These are phyloP conservation scores for Phialophora tarda DNA, from an alignment of 2,329 filamentous ascomycete genomes.

Conservation along the genomic window DNA sequence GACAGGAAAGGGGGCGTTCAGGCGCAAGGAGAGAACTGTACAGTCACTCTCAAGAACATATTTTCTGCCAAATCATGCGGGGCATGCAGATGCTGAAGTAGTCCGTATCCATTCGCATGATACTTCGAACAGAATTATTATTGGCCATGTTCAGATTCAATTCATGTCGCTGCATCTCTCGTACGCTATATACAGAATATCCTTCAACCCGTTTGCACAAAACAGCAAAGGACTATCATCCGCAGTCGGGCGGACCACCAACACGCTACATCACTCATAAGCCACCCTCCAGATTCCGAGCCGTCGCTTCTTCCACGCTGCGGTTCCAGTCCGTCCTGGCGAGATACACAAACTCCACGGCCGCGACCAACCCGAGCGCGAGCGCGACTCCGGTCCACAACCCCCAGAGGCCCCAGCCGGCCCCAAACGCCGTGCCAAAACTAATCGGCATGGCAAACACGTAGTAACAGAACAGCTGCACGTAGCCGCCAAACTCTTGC, in stretches of 20 bases:
- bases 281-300: slow-evolving; percentile 56
- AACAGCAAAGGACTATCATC: neutral
- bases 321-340: slow-evolving; percentile 61
- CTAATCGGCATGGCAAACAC: slow-evolving; percentile 82
- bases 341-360: slow-evolving; percentile 64
- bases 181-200: neutral
- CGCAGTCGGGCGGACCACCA: neutral
- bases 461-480: slow-evolving; percentile 88
- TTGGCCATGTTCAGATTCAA: neutral
- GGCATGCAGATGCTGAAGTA: neutral
- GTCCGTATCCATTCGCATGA: neutral
- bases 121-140: neutral
- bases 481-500: slow-evolving; percentile 87
- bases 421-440: slow-evolving; percentile 76
- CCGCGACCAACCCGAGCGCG: slow-evolving; percentile 66
- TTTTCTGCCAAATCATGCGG: neutral
- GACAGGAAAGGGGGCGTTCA: neutral
- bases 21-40: neutral
- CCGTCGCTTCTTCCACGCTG: slow-evolving; percentile 65
- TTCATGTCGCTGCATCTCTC: neutral
- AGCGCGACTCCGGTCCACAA: slow-evolving; percentile 81
- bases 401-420: slow-evolving; percentile 77
- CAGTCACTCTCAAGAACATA: neutral
- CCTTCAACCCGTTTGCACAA: too few relatives aligned
- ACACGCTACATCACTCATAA: slow-evolving; percentile 3